Evolutionary conservation across 805 yeast genomes (phyloP), one percentile per base, ranked within the genome.

Genomic region (Diddensiella santjacobensis): DNA sequence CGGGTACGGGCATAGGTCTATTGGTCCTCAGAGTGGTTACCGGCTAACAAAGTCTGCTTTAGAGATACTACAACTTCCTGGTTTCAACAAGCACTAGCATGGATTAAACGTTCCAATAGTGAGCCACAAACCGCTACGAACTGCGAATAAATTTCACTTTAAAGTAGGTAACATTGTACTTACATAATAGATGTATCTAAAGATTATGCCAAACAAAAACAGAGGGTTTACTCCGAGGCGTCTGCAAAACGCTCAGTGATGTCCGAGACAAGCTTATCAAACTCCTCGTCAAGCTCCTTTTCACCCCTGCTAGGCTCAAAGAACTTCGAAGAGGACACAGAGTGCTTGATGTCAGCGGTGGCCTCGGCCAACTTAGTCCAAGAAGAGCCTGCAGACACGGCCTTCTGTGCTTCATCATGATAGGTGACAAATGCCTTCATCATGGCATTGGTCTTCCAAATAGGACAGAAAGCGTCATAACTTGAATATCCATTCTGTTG

Each of bases 401-500:
- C 96, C 74, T 89, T 90, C 73, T 91, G 98, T 26, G 99, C 97
- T 74, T 93, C 98, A 59, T 91, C 97, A 64, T 87, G 81, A 71
- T 93, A 93, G 30, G 89, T 71, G 51, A 90, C 81, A 63, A 93
- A 93, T 8, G 90, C 84, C 70, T 86, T 89, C 98, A 93, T 90
- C 99, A 93, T 93, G 68, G 87, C 93, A 60, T 80, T 84, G 41
- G 99, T 93, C 78, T 93, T 93, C 99, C 99, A 93, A 65, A 93
- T 87, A 58, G 99, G 99, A 74, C 99, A 93, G 85, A 89, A 93
- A 33, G 96, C 96, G 71, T 93, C 99, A 67, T 93, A 93, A 39
- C 96, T 75, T 41, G 99, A 93, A 74, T 93, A 93, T 74, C 99
- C 99, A 72, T 93, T 93, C 76, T 93, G 99, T 74, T 93, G 99